A percentile compares a stretch with the other conserved stretches of the same genome.
Conservation (phyloP, 1,139 yeast genomes). For the Starmera stellimalicola region DNA sequence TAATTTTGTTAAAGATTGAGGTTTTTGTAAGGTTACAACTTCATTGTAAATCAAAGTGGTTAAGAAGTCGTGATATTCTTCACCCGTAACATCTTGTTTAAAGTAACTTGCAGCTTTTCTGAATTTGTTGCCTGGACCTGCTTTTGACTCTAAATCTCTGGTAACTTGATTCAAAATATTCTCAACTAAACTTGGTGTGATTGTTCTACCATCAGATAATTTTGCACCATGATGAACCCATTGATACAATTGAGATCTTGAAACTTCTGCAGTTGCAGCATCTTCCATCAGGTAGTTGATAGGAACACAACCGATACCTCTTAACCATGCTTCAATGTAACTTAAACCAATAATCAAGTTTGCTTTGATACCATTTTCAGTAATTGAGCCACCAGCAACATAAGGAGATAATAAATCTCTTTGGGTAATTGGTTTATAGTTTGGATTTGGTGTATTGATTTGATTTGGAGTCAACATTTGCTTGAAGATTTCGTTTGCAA, state of each 20-base stretch:
- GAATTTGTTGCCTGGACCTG: slow-evolving; percentile 38
- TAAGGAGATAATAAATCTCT: slow-evolving; percentile 62
- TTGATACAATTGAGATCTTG: slow-evolving; percentile 75
- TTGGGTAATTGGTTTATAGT: slow-evolving; percentile 38
- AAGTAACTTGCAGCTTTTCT: slow-evolving; percentile 49
- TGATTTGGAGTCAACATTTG: slow-evolving; percentile 83
- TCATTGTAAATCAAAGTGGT: slow-evolving; percentile 53
- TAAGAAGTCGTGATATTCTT: slow-evolving; percentile 56
- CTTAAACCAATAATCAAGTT: slow-evolving; percentile 65
- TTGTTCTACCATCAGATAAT: slow-evolving; percentile 46
- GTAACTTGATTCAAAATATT: slow-evolving; percentile 54
- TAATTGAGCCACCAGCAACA: slow-evolving; percentile 55
- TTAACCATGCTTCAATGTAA: slow-evolving; percentile 78
- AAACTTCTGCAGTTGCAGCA: slow-evolving; percentile 83
- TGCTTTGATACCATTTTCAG: slow-evolving; percentile 66
- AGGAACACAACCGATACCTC: slow-evolving; percentile 75
- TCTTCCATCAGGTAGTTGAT: slow-evolving; percentile 81
- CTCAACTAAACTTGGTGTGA: slow-evolving; percentile 49
- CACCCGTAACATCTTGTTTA: slow-evolving; percentile 58
- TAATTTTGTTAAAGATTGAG: slow-evolving; percentile 14
- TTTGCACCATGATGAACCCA: slow-evolving; percentile 71
- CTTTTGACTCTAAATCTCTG: slow-evolving; percentile 43
- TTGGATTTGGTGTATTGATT: slow-evolving; percentile 31
- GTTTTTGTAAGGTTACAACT: slow-evolving; percentile 29
- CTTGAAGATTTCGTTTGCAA: slow-evolving; percentile 70